A percentile compares a stretch with the other conserved stretches of the same genome.
Evolutionary conservation across 2,329 filamentous ascomycete genomes (phyloP).

Genomic region (Canariomyces notabilis): DNA sequence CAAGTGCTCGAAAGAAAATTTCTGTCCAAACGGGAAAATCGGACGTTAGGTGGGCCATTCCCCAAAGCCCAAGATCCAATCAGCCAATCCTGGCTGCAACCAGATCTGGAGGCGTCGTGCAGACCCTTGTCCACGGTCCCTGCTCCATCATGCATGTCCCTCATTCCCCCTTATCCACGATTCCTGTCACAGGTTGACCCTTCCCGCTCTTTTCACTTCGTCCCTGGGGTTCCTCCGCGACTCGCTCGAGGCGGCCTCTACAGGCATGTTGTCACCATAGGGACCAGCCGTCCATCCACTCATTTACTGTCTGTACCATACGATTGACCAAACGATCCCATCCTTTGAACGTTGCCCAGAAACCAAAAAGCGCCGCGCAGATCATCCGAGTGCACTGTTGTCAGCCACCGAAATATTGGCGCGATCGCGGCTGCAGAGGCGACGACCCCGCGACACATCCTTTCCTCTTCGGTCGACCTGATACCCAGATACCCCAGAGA

Average conservation of each 20-base stretch:
- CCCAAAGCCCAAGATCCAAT: no score
- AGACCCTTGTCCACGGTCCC: not conserved
- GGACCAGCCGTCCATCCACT: conserved; percentile 15
- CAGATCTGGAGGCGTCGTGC: no score
- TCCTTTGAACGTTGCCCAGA: no score
- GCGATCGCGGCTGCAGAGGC: not conserved
- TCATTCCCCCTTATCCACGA: conserved; percentile 10
- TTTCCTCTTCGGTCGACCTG: conserved; percentile 18
- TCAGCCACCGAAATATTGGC: conserved; percentile 6
- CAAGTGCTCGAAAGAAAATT: no score
- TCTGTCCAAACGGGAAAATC: no score
- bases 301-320: conserved; percentile 15
- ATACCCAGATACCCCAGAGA: conserved; percentile 16
- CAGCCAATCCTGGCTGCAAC: no score
- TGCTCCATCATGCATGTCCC: conserved; percentile 3
- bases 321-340: no score
- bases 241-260: conserved; percentile 15
- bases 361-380: no score
- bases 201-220: conserved; percentile 11
- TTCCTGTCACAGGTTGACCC: conserved; percentile 18
- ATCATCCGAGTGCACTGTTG: conserved; percentile 8
- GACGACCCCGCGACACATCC: conserved; percentile 14
- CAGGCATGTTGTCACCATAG: conserved; percentile 4
- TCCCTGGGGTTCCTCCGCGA: conserved; percentile 4
- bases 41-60: no score